Evolutionary conservation across 1,284 basidiomycete species (phyloP), one percentile per base, ranked within the genome.

Genomic region (Trichosporon inkin): DNA sequence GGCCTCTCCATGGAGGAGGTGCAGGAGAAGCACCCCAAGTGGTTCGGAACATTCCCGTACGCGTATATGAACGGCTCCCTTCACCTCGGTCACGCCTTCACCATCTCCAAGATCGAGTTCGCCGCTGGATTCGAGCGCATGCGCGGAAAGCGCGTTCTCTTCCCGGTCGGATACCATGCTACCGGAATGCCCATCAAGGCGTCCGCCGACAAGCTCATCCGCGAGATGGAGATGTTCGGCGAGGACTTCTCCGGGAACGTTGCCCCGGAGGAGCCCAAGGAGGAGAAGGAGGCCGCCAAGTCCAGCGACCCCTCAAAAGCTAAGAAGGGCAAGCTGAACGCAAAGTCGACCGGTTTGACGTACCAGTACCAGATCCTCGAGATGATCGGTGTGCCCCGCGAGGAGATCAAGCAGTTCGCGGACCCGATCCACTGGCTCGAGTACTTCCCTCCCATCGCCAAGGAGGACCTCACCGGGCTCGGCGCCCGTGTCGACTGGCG

Each of bases 291-390:
- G 47, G 72, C 73, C 36, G 70, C 73, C 53, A 71, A 69, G 53
- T 67, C 70, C 7, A 68, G 63, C 37, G 77, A 80, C 66, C 75
- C 75, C 1, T 74, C 78, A 10, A 99, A 98, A 77, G 92, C 86
- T 11, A 96, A 93, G 78, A 99, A 99, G 82, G 95, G 94, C 61
- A 99, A 99, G 80, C 80, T 98, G 24, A 85, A 86, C 34, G 92
- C 92, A 19, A 99, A 99, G 80, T 86, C 89, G 2, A 96, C 94
- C 8, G 95, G 95, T 2, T 83, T 92, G 68, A 89, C 88, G 59
- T 99, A 98, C 80, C 96, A 99, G 78, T 99, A 98, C 84, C 95
- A 99, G 82, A 99, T 99, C 77, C 89, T 99, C 87, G 88, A 95
- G 77, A 89, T 90, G 53, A 90, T 93, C 68, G 88, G 88, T 61